These are phyloP conservation scores for Phanerochaete carnosa DNA, from an alignment of 768 basidiomycete genomes.

Conservation along the genomic window DNA sequence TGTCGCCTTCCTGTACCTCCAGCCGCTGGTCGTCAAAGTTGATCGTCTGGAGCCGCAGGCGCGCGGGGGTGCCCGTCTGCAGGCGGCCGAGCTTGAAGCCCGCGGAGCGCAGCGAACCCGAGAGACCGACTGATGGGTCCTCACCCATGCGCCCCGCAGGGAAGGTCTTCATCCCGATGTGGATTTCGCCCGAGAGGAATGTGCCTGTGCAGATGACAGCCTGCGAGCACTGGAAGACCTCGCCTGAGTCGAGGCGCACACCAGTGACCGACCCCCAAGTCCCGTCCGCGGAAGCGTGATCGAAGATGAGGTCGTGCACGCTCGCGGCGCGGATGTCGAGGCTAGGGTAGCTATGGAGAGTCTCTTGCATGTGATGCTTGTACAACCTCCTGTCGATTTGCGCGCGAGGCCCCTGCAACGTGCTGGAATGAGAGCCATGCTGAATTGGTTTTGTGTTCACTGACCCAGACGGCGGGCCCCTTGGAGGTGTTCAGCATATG, in stretches of 20 bases:
- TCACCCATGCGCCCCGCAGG: conserved; percentile 79
- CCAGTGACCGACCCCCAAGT: conserved; percentile 57
- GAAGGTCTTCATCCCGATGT: conserved; percentile 75
- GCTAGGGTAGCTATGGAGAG: conserved; percentile 61
- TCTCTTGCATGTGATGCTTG: conserved; percentile 76
- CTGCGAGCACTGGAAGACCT: conserved; percentile 70
- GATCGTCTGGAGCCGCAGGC: conserved; percentile 68
- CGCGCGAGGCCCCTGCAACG: conserved; percentile 81
- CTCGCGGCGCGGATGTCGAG: conserved; percentile 69
- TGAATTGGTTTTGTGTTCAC: conserved; percentile 19
- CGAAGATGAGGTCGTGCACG: conserved; percentile 76
- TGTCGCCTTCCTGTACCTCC: conserved; percentile 65
- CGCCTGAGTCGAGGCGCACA: conserved; percentile 72
- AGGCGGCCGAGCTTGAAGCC: conserved; percentile 82
- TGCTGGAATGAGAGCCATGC: neutral
- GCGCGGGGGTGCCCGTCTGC: conserved; percentile 85
- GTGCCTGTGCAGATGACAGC: conserved; percentile 91
- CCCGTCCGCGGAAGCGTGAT: conserved; percentile 33
- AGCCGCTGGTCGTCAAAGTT: conserved; percentile 51
- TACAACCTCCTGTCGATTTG: conserved; percentile 87
- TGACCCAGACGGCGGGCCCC: conserved; percentile 86
- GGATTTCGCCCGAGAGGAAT: conserved; percentile 88
- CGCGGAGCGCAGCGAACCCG: conserved; percentile 66
- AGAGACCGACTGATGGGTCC: conserved; percentile 69
- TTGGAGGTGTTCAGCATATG: conserved; percentile 82